Evolutionary conservation across 768 basidiomycete species (phyloP).

Genomic region (Lyophyllum semitale): DNA sequence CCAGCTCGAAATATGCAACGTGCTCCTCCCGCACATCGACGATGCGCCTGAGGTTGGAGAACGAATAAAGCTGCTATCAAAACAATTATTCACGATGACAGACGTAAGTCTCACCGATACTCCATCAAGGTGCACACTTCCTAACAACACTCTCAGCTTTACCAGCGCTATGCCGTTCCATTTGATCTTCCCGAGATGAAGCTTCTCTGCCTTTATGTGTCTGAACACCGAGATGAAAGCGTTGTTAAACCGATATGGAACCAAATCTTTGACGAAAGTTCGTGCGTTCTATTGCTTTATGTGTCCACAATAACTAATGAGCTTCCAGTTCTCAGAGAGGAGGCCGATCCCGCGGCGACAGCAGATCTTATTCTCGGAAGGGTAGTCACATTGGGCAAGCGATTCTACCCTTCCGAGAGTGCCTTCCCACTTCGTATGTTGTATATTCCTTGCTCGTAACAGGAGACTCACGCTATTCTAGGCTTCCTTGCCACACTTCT

Average conservation of each 20-base stretch:
- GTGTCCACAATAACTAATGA: slow-evolving; percentile 1
- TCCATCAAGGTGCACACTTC: slow-evolving; percentile 9
- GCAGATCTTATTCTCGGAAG: slow-evolving; percentile 66
- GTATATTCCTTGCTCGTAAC: slow-evolving; percentile 1
- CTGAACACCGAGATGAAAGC: slow-evolving; percentile 86
- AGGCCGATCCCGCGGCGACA: slow-evolving; percentile 50
- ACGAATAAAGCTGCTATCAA: slow-evolving; percentile 59
- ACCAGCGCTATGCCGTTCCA: slow-evolving; percentile 83
- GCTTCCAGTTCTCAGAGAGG: slow-evolving; percentile 54
- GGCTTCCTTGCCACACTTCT: slow-evolving; percentile 77
- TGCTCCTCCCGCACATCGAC: slow-evolving; percentile 58
- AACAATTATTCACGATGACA: slow-evolving; percentile 73
- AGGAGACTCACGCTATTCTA: slow-evolving; percentile 30
- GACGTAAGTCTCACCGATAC: slow-evolving; percentile 53
- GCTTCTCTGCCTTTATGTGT: slow-evolving; percentile 89
- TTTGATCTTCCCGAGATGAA: slow-evolving; percentile 84
- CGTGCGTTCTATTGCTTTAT: slow-evolving; percentile 15
- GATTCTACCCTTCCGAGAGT: slow-evolving; percentile 89
- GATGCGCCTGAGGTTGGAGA: slow-evolving; percentile 65
- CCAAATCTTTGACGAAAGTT: slow-evolving; percentile 80
- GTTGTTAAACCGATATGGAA: slow-evolving; percentile 88
- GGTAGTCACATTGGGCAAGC: slow-evolving; percentile 73
- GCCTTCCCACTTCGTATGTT: slow-evolving; percentile 85
- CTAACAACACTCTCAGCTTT: slow-evolving; percentile 56
- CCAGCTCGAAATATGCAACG: slow-evolving; percentile 87